These are phyloP conservation scores for Pseudogymnoascus sp. DNA, from an alignment of 2,329 filamentous ascomycete species.

Conservation along the genomic window DNA sequence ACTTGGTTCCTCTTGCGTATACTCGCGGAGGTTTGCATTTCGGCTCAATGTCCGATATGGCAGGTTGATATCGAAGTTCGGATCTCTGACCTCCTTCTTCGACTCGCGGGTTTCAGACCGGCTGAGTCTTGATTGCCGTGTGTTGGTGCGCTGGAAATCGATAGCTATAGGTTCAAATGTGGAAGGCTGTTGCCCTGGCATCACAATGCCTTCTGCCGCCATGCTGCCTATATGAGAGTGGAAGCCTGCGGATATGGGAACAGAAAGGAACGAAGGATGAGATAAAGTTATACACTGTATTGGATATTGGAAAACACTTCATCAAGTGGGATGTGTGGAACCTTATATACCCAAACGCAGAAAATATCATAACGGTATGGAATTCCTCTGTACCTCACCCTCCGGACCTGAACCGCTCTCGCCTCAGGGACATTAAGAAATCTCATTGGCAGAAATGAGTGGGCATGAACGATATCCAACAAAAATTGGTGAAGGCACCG, in stretches of 20 bases:
- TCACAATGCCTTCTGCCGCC: conserved; percentile 7
- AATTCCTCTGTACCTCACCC: neutral
- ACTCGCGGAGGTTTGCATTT: conserved; percentile 58
- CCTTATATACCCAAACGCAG: neutral
- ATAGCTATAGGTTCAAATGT: neutral
- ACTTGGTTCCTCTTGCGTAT: conserved; percentile 51
- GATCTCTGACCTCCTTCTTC: neutral
- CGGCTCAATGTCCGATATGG: conserved; percentile 58
- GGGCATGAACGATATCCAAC: neutral
- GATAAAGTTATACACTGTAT: neutral
- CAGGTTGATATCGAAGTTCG: conserved; percentile 44
- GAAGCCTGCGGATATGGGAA: neutral
- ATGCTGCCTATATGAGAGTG: neutral
- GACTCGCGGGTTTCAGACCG: neutral
- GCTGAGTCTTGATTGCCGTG: neutral
- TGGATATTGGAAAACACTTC: neutral
- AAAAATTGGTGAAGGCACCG: neutral
- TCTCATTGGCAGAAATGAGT: neutral
- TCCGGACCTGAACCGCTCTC: neutral
- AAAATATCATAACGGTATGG: neutral
- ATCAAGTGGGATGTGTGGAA: neutral
- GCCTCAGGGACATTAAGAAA: neutral
- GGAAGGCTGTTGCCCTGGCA: neutral
- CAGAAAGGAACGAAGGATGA: neutral
- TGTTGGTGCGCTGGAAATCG: conserved; percentile 4